These are phyloP conservation scores for Pseudohalonectria lignicola DNA, from an alignment of 2,329 filamentous ascomycete genomes.

Conservation along the genomic window DNA sequence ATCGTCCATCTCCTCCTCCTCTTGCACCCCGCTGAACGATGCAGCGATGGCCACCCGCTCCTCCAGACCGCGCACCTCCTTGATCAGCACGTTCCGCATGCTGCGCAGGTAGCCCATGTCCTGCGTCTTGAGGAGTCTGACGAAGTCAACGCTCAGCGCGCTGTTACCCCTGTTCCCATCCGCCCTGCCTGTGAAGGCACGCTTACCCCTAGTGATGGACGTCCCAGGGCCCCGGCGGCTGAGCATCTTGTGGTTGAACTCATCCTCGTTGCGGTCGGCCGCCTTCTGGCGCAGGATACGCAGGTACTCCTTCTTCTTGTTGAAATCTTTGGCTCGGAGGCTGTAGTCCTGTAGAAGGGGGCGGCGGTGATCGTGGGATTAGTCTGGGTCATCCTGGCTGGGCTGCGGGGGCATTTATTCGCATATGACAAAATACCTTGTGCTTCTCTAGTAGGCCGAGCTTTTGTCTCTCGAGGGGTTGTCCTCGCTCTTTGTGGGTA, in stretches of 20 bases:
- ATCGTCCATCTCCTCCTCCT: conserved; percentile 14
- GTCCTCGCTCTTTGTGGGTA: conserved; percentile 81
- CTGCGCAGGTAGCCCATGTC: conserved; percentile 55
- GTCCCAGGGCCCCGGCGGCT: conserved; percentile 45
- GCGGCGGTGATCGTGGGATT: no score
- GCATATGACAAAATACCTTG: conserved; percentile 45
- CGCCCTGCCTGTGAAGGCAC: conserved; percentile 44
- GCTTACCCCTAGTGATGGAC: conserved; percentile 22
- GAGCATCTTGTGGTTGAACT: conserved; percentile 64
- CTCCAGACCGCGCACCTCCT: conserved; percentile 45
- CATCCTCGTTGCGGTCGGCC: conserved; percentile 57
- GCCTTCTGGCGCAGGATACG: conserved; percentile 50
- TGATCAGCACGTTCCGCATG: conserved; percentile 46
- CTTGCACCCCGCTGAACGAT: conserved; percentile 16
- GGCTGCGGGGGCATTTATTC: neutral
- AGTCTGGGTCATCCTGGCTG: neutral
- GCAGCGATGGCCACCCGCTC: conserved; percentile 38
- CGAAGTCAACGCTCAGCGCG: conserved; percentile 42
- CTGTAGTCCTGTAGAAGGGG: conserved; percentile 41
- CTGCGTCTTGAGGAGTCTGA: conserved; percentile 57
- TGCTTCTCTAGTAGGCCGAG: conserved; percentile 93
- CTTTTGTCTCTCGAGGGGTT: conserved; percentile 71
- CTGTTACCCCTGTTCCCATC: conserved; percentile 47
- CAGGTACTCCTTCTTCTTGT: conserved; percentile 51
- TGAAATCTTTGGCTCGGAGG: conserved; percentile 54